A percentile compares a stretch with the other conserved stretches of the same genome.
Evolutionary conservation across 805 yeast genomes (phyloP).

Genomic region (Saturnispora ahearnii): DNA sequence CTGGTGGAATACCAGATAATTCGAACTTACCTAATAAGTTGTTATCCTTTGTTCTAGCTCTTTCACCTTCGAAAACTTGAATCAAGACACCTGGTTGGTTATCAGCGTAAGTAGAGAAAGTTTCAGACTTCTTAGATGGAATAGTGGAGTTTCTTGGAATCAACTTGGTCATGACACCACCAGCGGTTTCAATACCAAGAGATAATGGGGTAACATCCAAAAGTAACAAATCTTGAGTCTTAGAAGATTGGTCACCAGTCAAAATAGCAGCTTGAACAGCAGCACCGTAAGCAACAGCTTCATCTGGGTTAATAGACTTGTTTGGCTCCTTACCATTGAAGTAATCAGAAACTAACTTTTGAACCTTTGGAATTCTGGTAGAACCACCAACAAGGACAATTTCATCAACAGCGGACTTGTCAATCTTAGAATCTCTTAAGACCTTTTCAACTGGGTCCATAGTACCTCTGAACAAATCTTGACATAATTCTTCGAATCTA

Average conservation of each 20-base stretch:
- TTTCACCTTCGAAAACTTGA: conserved; percentile 73
- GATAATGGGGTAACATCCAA: conserved; percentile 95
- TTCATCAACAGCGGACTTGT: conserved; percentile 85
- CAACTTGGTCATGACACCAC: conserved; percentile 73
- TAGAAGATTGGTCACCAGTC: conserved; percentile 91
- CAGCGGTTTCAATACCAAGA: conserved; percentile 75
- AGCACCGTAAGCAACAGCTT: conserved; percentile 99
- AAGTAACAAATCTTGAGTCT: conserved; percentile 89
- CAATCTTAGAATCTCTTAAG: conserved; percentile 79
- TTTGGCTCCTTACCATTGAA: conserved; percentile 97
- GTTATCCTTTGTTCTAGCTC: conserved; percentile 70
- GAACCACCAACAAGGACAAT: conserved; percentile 97
- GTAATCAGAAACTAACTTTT: conserved; percentile 90
- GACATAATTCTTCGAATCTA: conserved; percentile 94
- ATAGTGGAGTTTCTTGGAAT: conserved; percentile 72
- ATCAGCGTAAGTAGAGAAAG: conserved; percentile 75
- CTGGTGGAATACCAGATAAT: conserved; percentile 61
- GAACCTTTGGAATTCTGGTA: conserved; percentile 96
- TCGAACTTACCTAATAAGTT: conserved; percentile 69
- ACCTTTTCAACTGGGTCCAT: conserved; percentile 94
- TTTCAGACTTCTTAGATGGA: conserved; percentile 65
- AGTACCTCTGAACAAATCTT: conserved; percentile 87
- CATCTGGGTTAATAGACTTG: conserved; percentile 95
- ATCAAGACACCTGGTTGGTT: conserved; percentile 79
- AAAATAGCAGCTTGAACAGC: conserved; percentile 97